phyloP scores from a whole-genome alignment of 306 rosid species.

The Lotus japonicus region DNA sequence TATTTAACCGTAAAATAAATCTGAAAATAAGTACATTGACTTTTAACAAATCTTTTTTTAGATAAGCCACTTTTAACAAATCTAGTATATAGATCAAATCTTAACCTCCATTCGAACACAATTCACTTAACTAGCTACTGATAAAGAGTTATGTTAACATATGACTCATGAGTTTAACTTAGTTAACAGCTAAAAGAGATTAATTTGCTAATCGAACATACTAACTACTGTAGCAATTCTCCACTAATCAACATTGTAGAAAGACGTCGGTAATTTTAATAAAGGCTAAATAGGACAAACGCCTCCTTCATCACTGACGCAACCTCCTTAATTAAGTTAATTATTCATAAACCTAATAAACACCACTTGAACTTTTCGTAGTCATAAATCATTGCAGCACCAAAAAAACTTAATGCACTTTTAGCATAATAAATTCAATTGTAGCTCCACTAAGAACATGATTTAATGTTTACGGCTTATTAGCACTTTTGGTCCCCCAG shows the following conservation, averaged over 20 bases:
- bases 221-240: not conserved
- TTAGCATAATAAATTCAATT: slow-evolving; percentile 7
- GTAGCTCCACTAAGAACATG: slow-evolving; percentile 7
- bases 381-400: slow-evolving; percentile 21
- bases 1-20: too few species aligned
- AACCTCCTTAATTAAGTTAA: not conserved
- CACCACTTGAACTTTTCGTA: slow-evolving; percentile 16
- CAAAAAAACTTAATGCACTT: slow-evolving; percentile 17
- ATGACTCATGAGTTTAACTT: too few species aligned
- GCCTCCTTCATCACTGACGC: not conserved
- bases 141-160: too few species aligned
- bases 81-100: too few species aligned
- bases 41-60: too few species aligned
- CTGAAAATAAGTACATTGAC: too few species aligned
- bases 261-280: too few species aligned
- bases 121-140: too few species aligned
- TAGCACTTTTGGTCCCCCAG: too few species aligned
- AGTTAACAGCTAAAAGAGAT: not conserved
- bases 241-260: not conserved
- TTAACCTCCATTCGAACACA: too few species aligned
- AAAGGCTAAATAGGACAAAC: not conserved
- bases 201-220: not conserved
- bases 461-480: too few species aligned
- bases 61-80: too few species aligned
- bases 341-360: not conserved